These are phyloP conservation scores for Lipomyces sp. DNA, from an alignment of 805 yeast genomes.

Conservation along the genomic window DNA sequence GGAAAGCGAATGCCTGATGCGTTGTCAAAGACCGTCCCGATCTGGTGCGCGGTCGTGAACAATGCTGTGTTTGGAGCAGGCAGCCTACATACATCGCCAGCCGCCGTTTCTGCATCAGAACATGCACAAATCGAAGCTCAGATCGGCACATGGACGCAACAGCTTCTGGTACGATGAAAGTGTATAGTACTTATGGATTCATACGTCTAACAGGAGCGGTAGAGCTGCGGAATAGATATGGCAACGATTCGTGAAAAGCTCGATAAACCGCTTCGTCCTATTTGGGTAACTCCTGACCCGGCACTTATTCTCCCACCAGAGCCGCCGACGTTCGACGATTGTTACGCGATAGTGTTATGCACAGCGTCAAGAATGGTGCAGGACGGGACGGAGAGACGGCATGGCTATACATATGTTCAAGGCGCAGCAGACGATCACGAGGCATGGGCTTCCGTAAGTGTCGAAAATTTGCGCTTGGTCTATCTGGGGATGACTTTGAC, in stretches of 20 bases:
- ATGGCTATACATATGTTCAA: slow-evolving; percentile 71
- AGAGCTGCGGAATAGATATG: slow-evolving; percentile 47
- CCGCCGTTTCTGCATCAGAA: slow-evolving; percentile 64
- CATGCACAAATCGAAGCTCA: slow-evolving; percentile 53
- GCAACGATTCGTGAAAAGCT: slow-evolving; percentile 46
- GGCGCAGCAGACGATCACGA: slow-evolving; percentile 97
- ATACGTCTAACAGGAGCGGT: background rate
- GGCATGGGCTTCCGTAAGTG: slow-evolving; percentile 60
- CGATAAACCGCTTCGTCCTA: slow-evolving; percentile 62
- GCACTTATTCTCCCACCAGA: slow-evolving; percentile 44
- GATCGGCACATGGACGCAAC: slow-evolving; percentile 56
- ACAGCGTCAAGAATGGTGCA: slow-evolving; percentile 67
- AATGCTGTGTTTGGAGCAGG: slow-evolving; percentile 52
- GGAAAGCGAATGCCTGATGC: slow-evolving; percentile 90
- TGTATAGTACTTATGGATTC: too few relatives aligned
- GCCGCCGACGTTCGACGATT: slow-evolving; percentile 45
- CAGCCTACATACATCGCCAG: slow-evolving; percentile 53
- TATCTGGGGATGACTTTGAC: background rate
- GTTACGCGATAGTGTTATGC: slow-evolving; percentile 56
- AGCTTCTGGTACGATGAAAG: slow-evolving; percentile 48
- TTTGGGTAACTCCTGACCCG: slow-evolving; percentile 69
- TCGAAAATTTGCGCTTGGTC: background rate
- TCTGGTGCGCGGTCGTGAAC: slow-evolving; percentile 86
- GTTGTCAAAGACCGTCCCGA: slow-evolving; percentile 81
- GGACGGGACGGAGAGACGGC: slow-evolving; percentile 57